Percentiles rank a stretch among this genome's conserved stretches.
phyloP scores from a whole-genome alignment of 2,329 filamentous ascomycete species.

The Aciculosporium take region DNA sequence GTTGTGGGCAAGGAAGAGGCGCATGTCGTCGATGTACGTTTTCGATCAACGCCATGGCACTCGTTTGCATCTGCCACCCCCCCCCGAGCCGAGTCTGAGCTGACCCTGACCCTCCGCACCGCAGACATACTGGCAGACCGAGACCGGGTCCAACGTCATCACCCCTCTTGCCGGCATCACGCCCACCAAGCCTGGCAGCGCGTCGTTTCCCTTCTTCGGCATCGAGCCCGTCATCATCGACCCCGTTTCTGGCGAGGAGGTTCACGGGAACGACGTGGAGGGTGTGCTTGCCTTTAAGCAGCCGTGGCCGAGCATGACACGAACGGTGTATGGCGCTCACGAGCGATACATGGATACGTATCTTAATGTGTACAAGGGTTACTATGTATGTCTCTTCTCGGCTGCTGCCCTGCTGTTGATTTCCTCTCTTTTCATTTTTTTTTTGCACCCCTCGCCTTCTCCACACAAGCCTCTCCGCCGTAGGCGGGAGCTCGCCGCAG shows the following conservation, averaged over 20 bases:
- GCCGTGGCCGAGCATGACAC: conserved; percentile 95
- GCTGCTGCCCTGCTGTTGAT: no score
- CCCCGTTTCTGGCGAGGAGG: conserved; percentile 84
- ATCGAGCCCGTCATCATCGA: conserved; percentile 97
- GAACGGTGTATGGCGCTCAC: conserved; percentile 94
- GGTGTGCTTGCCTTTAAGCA: conserved; percentile 96
- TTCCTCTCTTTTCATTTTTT: not conserved
- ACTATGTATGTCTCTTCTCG: conserved; percentile 63
- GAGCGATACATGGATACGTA: conserved; percentile 99
- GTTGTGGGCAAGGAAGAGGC: conserved; percentile 84
- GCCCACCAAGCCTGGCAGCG: conserved; percentile 90
- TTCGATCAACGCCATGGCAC: not conserved
- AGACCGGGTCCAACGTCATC: conserved; percentile 94
- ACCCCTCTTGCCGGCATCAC: conserved; percentile 85
- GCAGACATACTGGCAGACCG: conserved; percentile 99
- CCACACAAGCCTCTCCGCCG: no score
- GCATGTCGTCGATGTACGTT: conserved; percentile 83
- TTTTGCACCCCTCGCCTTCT: not conserved
- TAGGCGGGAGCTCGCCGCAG: no score
- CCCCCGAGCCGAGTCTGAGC: no score
- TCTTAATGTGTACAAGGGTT: conserved; percentile 92
- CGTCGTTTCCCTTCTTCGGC: conserved; percentile 93
- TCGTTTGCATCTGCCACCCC: conserved; percentile 12
- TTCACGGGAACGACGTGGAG: conserved; percentile 91
- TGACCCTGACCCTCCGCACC: not conserved